Base-by-base conservation (phyloP, 176 grass and related monocot species). In the Stipa capillata region DNA sequence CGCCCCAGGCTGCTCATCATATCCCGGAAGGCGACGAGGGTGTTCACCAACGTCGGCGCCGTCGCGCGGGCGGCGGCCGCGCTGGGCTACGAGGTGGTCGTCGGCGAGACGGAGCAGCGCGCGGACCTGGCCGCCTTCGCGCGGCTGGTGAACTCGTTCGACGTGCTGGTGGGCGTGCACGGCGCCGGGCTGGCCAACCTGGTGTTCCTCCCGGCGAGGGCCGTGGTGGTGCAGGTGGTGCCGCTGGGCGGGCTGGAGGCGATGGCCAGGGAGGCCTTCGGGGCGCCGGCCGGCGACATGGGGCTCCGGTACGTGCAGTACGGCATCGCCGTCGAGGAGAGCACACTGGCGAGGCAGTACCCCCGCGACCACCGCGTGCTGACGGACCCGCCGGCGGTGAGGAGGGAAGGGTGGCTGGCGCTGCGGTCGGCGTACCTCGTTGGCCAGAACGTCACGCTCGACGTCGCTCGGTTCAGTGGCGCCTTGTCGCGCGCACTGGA, bases 91-190 rank as follows among this genome's bases (percentile, higher is more conserved):
- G 78, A 91, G 17, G 68, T 85, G 20, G 62, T 91, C 10, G 32
- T 91, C 1, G 64, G 49, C 25, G 88, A 94, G 63, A 48, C 88
- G 1, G 67, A 79, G 42, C 45, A 12, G 8, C 51, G 56, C 42
- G 58, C 66, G 33, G 86, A 58, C 4, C 29, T 91, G 20, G 20
- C 48, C 0, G 59, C 81, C 13, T 88, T 88, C 48, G 82, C 88
- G 8, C 65, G 8, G 24, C 20, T 76, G 24, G 87, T 92, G 61
- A 92, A 97, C 74, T 90, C 93, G 10, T 88, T 81, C 40, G 89
- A 90, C 81, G 93, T 97, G 29, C 85, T 96, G 82, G 78, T 96
- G 10, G 93, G 93, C 28, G 93, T 85, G 6, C 93, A 96, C 36
- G 93, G 93, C 12, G 90, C 93, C 0, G 93, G 93, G 64, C 86